Percentiles rank a stretch among this genome's conserved stretches.
These are phyloP conservation scores for Lipomyces anomalus DNA, from an alignment of 805 yeast genomes.

Conservation along the genomic window DNA sequence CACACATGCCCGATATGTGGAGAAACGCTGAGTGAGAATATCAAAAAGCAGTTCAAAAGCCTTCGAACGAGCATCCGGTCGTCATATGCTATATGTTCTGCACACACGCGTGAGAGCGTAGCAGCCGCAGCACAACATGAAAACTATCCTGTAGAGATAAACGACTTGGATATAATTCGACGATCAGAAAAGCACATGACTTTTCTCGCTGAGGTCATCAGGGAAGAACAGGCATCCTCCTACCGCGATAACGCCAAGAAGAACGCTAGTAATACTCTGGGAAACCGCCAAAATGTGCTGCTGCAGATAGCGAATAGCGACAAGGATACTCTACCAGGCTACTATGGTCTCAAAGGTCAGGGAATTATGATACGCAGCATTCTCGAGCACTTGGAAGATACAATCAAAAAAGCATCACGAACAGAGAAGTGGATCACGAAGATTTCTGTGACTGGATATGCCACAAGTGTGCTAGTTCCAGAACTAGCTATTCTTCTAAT, in stretches of 20 bases:
- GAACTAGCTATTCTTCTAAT: conserved; percentile 20
- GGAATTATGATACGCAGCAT: conserved; percentile 10
- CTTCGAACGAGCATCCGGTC: conserved; percentile 9
- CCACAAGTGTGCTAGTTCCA: conserved; percentile 18
- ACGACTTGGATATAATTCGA: conserved; percentile 4
- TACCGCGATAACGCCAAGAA: conserved; percentile 15
- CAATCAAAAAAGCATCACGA: conserved; percentile 5
- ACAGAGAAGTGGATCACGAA: conserved; percentile 17
- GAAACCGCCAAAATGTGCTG: conserved; percentile 15
- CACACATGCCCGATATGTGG: conserved; percentile 16
- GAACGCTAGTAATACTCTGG: neutral
- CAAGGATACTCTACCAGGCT: conserved; percentile 17
- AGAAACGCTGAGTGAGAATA: conserved; percentile 3
- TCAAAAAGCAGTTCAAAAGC: conserved; percentile 3
- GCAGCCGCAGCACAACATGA: conserved; percentile 5
- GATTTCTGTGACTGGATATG: conserved; percentile 22
- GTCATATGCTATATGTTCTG: conserved; percentile 17
- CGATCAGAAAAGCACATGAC: conserved; percentile 4
- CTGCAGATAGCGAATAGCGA: conserved; percentile 10
- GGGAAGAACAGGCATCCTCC: conserved; percentile 5
- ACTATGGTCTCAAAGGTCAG: conserved; percentile 20
- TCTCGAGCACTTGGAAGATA: conserved; percentile 3
- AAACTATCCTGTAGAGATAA: conserved; percentile 13
- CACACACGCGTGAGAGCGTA: conserved; percentile 9
- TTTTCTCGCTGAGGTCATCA: conserved; percentile 8